phyloP scores from a whole-genome alignment of 345 rosid species.

The Draba incana region DNA sequence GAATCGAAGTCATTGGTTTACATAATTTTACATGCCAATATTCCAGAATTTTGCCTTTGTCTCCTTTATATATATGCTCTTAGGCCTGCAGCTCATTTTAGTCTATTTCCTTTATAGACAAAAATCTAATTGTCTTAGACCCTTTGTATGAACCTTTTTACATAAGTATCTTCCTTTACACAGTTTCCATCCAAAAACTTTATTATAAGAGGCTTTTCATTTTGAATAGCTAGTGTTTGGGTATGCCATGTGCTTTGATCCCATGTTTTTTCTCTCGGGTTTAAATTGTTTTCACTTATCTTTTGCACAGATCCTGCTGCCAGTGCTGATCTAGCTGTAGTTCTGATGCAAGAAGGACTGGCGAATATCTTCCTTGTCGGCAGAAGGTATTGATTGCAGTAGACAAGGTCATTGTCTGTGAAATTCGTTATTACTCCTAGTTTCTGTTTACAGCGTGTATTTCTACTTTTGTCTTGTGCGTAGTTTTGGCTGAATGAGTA shows the following conservation, averaged over 20 bases:
- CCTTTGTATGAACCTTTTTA: background rate
- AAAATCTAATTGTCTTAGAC: background rate
- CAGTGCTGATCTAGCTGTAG: conserved; percentile 89
- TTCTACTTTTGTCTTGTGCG: background rate
- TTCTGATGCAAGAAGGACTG: conserved; percentile 98
- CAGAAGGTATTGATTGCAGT: conserved; percentile 63
- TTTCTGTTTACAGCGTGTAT: conserved; percentile 10
- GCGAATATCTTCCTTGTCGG: conserved; percentile 85
- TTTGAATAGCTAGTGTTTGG: background rate
- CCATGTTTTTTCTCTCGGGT: conserved; percentile 4
- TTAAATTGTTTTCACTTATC: background rate
- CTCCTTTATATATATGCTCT: conserved; percentile 9
- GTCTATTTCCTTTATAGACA: background rate
- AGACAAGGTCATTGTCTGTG: conserved; percentile 5
- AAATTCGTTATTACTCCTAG: background rate
- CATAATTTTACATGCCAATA: conserved; percentile 8
- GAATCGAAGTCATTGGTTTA: background rate
- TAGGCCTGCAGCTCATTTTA: conserved; percentile 4
- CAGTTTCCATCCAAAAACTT: background rate
- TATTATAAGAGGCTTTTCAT: background rate
- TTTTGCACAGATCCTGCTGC: conserved; percentile 79
- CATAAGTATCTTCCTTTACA: background rate
- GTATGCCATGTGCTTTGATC: background rate
- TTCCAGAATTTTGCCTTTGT: conserved; percentile 15
- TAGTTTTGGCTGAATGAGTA: conserved; percentile 14